These are phyloP conservation scores for Fusarium longipes DNA, from an alignment of 2,329 filamentous ascomycete genomes.

Conservation along the genomic window DNA sequence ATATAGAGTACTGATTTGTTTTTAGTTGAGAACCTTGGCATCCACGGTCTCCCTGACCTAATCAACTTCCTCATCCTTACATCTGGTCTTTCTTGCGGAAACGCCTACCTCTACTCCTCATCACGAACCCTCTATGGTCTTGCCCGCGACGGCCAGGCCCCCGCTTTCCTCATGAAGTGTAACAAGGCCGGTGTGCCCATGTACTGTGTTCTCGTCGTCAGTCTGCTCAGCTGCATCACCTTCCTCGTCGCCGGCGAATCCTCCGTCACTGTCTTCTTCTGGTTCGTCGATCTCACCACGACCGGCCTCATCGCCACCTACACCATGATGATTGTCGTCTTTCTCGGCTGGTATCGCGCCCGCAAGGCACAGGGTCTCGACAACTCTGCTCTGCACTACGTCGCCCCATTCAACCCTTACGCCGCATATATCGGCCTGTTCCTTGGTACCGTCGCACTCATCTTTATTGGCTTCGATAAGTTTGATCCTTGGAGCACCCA, in stretches of 20 bases:
- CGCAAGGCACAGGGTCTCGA: conserved; percentile 60
- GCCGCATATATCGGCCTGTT: conserved; percentile 61
- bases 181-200: conserved; percentile 69
- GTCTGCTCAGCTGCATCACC: conserved; percentile 60
- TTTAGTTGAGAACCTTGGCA: conserved; percentile 60
- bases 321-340: conserved; percentile 55
- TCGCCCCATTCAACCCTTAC: conserved; percentile 63
- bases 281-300: conserved; percentile 66
- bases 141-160: conserved; percentile 59
- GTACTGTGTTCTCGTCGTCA: conserved; percentile 62
- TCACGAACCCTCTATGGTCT: conserved; percentile 61
- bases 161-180: conserved; percentile 64
- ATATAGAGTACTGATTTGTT: not conserved
- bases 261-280: conserved; percentile 62
- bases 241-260: conserved; percentile 62
- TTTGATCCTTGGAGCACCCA: conserved; percentile 63
- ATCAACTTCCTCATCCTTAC: conserved; percentile 73
- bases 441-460: conserved; percentile 59
- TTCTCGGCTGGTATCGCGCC: conserved; percentile 60
- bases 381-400: conserved; percentile 61
- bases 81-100: conserved; percentile 56
- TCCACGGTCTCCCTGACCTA: conserved; percentile 63
- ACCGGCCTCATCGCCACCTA: conserved; percentile 69
- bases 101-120: conserved; percentile 61
- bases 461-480: conserved; percentile 68